Base-by-base conservation (phyloP, 148 eudicot genomes). In the Nepenthes mirabilis region DNA sequence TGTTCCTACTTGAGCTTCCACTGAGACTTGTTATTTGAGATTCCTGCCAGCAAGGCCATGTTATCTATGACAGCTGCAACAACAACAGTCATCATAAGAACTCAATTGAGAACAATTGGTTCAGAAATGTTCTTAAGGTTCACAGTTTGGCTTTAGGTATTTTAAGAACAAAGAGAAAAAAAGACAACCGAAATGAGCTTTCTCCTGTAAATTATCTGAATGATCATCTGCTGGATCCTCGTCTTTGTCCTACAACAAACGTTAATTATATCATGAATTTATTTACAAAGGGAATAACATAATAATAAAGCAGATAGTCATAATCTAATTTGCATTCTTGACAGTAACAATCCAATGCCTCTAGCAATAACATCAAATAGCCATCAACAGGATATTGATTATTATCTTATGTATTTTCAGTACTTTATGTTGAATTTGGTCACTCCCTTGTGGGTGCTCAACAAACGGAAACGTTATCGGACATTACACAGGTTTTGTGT, bases 1-100 rank as follows among this genome's bases (percentile, higher is more conserved):
- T 23, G 23, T 35, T 59, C 90, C 73, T 82, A 91, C 98, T 91
- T 91, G 79, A 74, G 84, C 72, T 88, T 91, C 98, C 98, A 91
- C 77, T 85, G 86, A 34, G 94, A 50, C 52, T 68, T 75, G 66
- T 67, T 85, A 57, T 62, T 66, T 12, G 83, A 59, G 59, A 76
- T 70, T 36, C 70, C 82, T 35, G 79, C 89, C 59, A 85, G 62
- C 36, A 55, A 52, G 40, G 68, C 59, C 54, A 66, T 48, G 52
- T 65, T 77, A 58, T 63, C 55, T 47, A 65, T 55, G n/a, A 63
- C 61, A 64, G 72, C 73, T 70, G 70, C 64, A 56, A 40, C 6
- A 40, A 4, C 55, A 34, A 34, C 36, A 50, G 34, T 59, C 12
- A 47, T 23, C 14, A 23, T 45, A 1, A 64, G 32, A 40, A 56